Evolutionary conservation across 441 rosid species (phyloP).

Genomic region (Rhodomyrtus psidioides): DNA sequence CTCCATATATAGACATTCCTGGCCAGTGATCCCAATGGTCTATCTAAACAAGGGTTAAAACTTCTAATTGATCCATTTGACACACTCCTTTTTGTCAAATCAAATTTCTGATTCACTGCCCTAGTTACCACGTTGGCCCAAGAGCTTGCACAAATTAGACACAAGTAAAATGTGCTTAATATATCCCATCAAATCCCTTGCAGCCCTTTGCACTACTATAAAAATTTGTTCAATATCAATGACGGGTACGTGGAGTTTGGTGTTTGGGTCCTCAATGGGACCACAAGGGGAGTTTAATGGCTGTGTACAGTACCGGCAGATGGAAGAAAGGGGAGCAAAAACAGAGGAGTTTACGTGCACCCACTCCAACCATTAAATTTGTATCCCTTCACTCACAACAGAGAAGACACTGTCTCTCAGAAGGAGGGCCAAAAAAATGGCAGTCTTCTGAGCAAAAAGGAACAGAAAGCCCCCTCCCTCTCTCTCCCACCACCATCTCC

Average conservation of each 20-base stretch:
- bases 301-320: conserved; percentile 33
- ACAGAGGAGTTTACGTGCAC: conserved; percentile 35
- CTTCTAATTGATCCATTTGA: not conserved
- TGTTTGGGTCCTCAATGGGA: conserved; percentile 25
- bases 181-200: not conserved
- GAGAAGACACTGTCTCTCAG: not conserved
- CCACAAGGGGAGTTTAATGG: conserved; percentile 33
- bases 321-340: conserved; percentile 36
- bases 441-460: not conserved
- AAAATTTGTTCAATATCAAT: conserved; percentile 11
- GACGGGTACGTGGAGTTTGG: conserved; percentile 22
- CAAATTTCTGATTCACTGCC: not conserved
- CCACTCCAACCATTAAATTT: conserved; percentile 43
- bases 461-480: conserved; percentile 26
- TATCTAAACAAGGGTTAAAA: not conserved
- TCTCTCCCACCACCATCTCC: not conserved
- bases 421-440: not conserved
- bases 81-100: not conserved
- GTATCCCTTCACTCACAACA: conserved; percentile 39
- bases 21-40: not conserved
- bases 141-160: not conserved
- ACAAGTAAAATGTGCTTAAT: not conserved
- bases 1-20: not conserved
- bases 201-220: not conserved
- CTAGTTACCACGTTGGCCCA: not conserved